Evolutionary conservation across 2,329 filamentous ascomycete genomes (phyloP), one percentile per base, ranked within the genome.

Genomic region (Penicillium sp.): DNA sequence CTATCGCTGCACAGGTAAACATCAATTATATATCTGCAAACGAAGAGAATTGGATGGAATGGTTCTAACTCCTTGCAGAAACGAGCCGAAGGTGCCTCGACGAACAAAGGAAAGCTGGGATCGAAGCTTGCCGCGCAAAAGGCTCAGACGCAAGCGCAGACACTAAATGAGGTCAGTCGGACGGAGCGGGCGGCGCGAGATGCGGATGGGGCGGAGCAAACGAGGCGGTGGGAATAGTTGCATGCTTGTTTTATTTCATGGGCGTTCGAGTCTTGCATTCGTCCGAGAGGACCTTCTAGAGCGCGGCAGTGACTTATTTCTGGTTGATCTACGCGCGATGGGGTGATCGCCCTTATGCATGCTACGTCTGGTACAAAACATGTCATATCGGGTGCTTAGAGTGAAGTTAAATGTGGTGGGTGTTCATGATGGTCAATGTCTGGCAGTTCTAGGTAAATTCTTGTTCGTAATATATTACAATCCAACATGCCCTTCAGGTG

Each of bases 1-100:
- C 86, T 0, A 76, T 79, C 48, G 89, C 88, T 35, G 89, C 89
- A 43, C 85, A 93, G 80, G 88, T 93, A 63, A 59, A 79, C 69
- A 20, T 18, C 1, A 0, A 17, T 10, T 8, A 10, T 6, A 13
- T 35, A 4, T 17, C 6, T 42, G 14, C 6, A 3, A 22, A 30
- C 5, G 7, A 12, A 25, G 13, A 13, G 15, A 17, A 10, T 12
- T 33, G 11, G 23, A 29, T 26, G 7, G 17, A n/a, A 6, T 25
- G 16, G 18, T 9, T 14, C 29, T 28, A 37, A 37, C 13, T 11
- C 8, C 27, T 29, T 37, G 5, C 37, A 88, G 84, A 80, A 82
- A 58, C 76, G 85, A 48, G 80, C 79, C 13, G 77, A 80, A 51
- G 31, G 67, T 64, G 31, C 57, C 6, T 39, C 55, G 3, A 42